Evolutionary conservation across 2,329 filamentous ascomycete species (phyloP).

Genomic region (Elsinoe fawcettii): DNA sequence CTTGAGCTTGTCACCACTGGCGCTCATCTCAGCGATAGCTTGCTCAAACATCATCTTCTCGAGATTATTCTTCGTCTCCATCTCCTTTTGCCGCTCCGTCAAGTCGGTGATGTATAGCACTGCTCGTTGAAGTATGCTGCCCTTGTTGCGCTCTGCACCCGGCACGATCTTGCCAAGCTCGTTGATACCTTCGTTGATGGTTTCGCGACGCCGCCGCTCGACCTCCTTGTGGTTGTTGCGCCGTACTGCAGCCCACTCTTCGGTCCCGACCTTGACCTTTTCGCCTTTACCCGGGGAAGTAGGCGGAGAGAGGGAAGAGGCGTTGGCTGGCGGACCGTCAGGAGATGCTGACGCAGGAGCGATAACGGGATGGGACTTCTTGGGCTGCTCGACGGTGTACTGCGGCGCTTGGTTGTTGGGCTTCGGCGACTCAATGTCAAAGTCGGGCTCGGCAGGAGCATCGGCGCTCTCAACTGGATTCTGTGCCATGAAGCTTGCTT

Average conservation of each 20-base stretch:
- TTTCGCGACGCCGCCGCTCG: constrained; percentile 90
- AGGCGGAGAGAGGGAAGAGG: not conserved
- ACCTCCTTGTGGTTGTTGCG: constrained; percentile 99
- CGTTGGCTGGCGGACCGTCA: not conserved
- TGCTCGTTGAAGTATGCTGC: constrained; percentile 85
- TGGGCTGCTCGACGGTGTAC: constrained; percentile 17
- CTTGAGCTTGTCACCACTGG: constrained; percentile 81
- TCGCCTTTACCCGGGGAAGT: constrained; percentile 6
- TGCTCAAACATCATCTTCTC: constrained; percentile 87
- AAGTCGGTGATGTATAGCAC: constrained; percentile 92
- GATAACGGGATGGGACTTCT: constrained; percentile 20
- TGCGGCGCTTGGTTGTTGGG: constrained; percentile 18
- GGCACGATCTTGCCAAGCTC: constrained; percentile 96
- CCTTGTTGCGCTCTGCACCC: constrained; percentile 98
- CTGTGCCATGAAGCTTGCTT: constrained; percentile 41
- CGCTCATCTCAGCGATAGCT: constrained; percentile 78
- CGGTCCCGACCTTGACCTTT: constrained; percentile 88
- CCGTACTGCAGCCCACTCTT: constrained; percentile 95
- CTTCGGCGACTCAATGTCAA: constrained; percentile 18
- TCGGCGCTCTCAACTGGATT: constrained; percentile 19
- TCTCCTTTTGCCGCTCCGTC: constrained; percentile 87
- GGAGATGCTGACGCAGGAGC: constrained; percentile 31
- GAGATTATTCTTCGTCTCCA: constrained; percentile 88
- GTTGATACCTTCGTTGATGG: constrained; percentile 98
- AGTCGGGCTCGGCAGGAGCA: constrained; percentile 14